phyloP scores from a whole-genome alignment of 176 grass and related monocot species.

The Eleusine coracana region DNA sequence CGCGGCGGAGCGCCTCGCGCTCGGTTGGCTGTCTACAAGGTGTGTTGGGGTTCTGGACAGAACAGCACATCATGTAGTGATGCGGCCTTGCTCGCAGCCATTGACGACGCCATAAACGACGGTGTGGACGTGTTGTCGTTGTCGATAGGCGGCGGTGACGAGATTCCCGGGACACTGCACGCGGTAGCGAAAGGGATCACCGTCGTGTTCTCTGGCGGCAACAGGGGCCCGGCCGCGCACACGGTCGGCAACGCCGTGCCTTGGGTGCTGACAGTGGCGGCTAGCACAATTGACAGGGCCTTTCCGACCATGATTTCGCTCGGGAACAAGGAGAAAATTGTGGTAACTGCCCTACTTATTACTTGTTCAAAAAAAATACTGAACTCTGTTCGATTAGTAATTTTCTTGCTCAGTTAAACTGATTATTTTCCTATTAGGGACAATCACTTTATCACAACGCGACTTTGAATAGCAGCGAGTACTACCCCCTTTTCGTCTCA shows the following conservation, averaged over 20 bases:
- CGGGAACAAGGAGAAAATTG: slow-evolving; percentile 44
- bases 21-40: slow-evolving; percentile 58
- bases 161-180: slow-evolving; percentile 44
- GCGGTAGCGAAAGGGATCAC: slow-evolving; percentile 54
- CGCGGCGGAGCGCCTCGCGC: slow-evolving; percentile 58
- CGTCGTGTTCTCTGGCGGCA: slow-evolving; percentile 43
- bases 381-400: background rate
- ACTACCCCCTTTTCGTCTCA: slow-evolving; percentile 14
- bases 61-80: rapidly evolving
- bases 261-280: slow-evolving; percentile 56
- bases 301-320: slow-evolving; percentile 52
- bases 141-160: background rate
- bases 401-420: background rate
- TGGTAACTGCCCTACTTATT: slow-evolving; percentile 30
- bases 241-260: slow-evolving; percentile 20
- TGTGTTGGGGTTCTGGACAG: slow-evolving; percentile 1
- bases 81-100: background rate
- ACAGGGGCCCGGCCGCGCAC: slow-evolving; percentile 25
- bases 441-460: slow-evolving; percentile 45
- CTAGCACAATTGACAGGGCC: slow-evolving; percentile 56
- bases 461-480: background rate
- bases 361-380: background rate
- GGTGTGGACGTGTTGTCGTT: slow-evolving; percentile 71
- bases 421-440: slow-evolving; percentile 21
- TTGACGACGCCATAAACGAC: slow-evolving; percentile 69